Conservation (phyloP, 2,329 filamentous ascomycete genomes). For the Elsinoe batatas region DNA sequence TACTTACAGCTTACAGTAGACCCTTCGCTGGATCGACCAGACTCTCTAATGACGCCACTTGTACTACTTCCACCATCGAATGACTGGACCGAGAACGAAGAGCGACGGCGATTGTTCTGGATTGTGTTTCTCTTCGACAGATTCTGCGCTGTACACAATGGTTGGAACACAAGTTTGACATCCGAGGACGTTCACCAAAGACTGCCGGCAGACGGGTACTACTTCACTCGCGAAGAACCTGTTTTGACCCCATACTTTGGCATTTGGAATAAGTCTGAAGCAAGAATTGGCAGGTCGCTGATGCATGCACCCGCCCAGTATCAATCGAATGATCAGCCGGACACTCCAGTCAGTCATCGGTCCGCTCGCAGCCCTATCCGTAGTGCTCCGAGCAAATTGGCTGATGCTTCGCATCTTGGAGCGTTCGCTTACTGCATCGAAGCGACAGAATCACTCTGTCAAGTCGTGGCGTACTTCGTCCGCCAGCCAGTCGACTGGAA, state of each 20-base stretch:
- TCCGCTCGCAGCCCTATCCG: not conserved
- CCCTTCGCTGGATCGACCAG: not conserved
- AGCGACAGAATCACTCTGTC: not conserved
- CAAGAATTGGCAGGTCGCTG: not conserved
- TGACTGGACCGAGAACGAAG: conserved; percentile 30
- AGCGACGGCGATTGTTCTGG: not conserved
- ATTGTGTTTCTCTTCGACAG: conserved; percentile 3
- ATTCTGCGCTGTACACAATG: not conserved
- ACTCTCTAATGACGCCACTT: not conserved
- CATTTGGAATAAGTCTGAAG: conserved; percentile 6
- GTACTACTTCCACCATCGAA: not conserved
- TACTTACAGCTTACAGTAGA: conserved; percentile 8
- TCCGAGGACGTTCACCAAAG: conserved; percentile 1
- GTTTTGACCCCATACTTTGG: not conserved
- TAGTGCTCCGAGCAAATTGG: not conserved
- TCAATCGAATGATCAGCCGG: not conserved
- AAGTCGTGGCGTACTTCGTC: conserved; percentile 1
- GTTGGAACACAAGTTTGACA: conserved; percentile 1
- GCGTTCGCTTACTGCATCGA: conserved; percentile 2
- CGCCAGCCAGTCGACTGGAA: not conserved
- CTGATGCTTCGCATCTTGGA: not conserved
- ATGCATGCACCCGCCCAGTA: not conserved
- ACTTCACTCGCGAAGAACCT: not conserved
- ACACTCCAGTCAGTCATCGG: not conserved
- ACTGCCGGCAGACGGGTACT: not conserved